These are phyloP conservation scores for Saccharomycopsis malanga DNA, from an alignment of 805 yeast genomes.

Conservation along the genomic window DNA sequence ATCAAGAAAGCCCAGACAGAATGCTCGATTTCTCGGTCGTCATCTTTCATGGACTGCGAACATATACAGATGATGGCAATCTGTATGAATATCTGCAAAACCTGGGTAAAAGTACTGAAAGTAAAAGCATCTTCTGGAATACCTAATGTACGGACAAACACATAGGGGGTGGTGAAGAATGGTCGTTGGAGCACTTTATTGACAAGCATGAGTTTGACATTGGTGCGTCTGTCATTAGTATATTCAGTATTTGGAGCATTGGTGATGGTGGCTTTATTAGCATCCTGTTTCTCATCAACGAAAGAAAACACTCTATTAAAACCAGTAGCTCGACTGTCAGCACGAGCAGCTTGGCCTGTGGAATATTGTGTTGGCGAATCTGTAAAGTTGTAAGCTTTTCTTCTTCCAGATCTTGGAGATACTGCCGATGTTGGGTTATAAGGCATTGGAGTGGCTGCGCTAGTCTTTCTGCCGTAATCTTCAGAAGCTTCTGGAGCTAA, in stretches of 20 bases:
- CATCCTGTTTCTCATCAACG: constrained; percentile 8
- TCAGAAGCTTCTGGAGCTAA: not conserved
- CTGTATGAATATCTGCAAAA: constrained; percentile 18
- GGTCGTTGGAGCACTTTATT: constrained; percentile 8
- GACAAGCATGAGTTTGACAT: constrained; percentile 11
- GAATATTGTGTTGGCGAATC: not conserved
- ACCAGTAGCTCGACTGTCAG: constrained; percentile 2
- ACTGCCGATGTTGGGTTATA: not conserved
- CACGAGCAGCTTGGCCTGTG: not conserved
- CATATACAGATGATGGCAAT: constrained; percentile 14
- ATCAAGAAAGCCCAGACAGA: constrained; percentile 20
- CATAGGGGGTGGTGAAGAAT: constrained; percentile 13
- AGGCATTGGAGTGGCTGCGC: not conserved
- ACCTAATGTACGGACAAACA: constrained; percentile 8
- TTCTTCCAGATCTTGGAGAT: constrained; percentile 1
- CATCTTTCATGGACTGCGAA: constrained; percentile 13
- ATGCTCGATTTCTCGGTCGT: constrained; percentile 11
- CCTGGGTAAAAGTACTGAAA: constrained; percentile 10
- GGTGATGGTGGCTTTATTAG: not conserved
- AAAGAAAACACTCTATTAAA: constrained; percentile 11
- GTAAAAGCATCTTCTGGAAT: constrained; percentile 17
- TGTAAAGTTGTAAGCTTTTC: constrained; percentile 8
- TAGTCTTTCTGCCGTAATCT: not conserved
- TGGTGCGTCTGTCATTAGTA: constrained; percentile 2
- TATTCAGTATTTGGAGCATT: not conserved